These are phyloP conservation scores for Penicillium manginii DNA, from an alignment of 495 filamentous ascomycete species.

Conservation along the genomic window DNA sequence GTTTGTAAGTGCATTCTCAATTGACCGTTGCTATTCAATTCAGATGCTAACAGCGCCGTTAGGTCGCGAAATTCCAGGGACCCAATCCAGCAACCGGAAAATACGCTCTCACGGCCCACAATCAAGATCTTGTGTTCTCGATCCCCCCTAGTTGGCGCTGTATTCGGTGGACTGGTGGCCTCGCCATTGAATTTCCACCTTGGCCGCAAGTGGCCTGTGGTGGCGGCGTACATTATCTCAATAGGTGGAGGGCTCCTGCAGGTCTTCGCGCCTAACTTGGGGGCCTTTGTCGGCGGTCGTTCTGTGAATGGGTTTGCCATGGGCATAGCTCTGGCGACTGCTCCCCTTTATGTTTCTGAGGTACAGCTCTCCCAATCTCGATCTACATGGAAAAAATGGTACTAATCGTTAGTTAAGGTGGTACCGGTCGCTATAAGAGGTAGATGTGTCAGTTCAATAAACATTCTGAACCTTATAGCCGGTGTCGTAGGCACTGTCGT, in stretches of 20 bases:
- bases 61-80: slow-evolving; percentile 43
- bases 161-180: slow-evolving; percentile 37
- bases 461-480: slow-evolving; percentile 40
- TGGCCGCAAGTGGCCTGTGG: slow-evolving; percentile 42
- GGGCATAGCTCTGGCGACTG: slow-evolving; percentile 40
- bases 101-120: slow-evolving; percentile 38
- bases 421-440: slow-evolving; percentile 43
- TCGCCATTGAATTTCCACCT: slow-evolving; percentile 39
- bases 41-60: background rate
- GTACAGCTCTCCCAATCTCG: slow-evolving; percentile 7
- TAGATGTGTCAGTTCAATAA: slow-evolving; percentile 39
- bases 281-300: slow-evolving; percentile 39
- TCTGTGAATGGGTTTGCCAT: slow-evolving; percentile 38
- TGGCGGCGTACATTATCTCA: slow-evolving; percentile 38
- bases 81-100: slow-evolving; percentile 28
- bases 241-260: slow-evolving; percentile 42
- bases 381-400: background rate
- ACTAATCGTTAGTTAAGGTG: slow-evolving; percentile 1
- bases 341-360: slow-evolving; percentile 44
- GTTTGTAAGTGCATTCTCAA: slow-evolving; percentile 35
- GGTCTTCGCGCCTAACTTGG: slow-evolving; percentile 40
- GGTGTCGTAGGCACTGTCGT: slow-evolving; percentile 40
- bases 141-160: slow-evolving; percentile 40
- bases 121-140: slow-evolving; percentile 42
- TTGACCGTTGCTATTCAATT: background rate